Evolutionary conservation across 75 land plant species (phyloP), one percentile per base, ranked within the genome.

Genomic region (Chamaecyparis obtusa): DNA sequence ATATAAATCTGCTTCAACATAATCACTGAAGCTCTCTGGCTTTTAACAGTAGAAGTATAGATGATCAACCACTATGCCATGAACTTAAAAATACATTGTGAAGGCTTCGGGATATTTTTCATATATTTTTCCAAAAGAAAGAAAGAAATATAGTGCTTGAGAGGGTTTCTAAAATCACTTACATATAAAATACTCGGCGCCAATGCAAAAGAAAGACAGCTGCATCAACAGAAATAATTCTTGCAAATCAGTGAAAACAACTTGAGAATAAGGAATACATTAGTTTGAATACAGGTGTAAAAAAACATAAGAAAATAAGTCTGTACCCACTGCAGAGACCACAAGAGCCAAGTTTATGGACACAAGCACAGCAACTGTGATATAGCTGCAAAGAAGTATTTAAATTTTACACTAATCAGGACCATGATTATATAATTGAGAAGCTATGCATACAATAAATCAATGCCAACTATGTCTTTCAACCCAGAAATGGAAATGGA

Each of bases 251-350:
- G 11, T 80, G 10, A 43, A 80, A 80, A 44, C 21, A 80, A 24
- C 27, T 80, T 80, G 32, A 9, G 10, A 21, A 24, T 64, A 64
- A 27, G 83, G 48, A 9, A 27, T 41, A 14, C 3, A 80, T 24
- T 39, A 80, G 30, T 21, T 39, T 77, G 37, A 8, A 24, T 80
- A 41, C 8, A 79, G 81, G 24, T 9, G 21, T 80, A 80, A 44
- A 80, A 80, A 11, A 2, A 80, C 83, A 80, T 2, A 43, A 39
- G 49, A 30, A 80, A 9, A 21, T 44, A n/a, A 80, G 44, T 74
- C 33, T 33, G 76, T 86, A 93, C 94, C 90, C 46, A 90, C 85
- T 35, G 91, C 55, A 49, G 90, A 92, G 88, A 92, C 85, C 0
- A 91, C 71, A 17, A 89, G 85, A 69, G 72, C 60, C 67, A 94